phyloP scores from a whole-genome alignment of 1,284 basidiomycete genomes.

The Earliella scabrosa region DNA sequence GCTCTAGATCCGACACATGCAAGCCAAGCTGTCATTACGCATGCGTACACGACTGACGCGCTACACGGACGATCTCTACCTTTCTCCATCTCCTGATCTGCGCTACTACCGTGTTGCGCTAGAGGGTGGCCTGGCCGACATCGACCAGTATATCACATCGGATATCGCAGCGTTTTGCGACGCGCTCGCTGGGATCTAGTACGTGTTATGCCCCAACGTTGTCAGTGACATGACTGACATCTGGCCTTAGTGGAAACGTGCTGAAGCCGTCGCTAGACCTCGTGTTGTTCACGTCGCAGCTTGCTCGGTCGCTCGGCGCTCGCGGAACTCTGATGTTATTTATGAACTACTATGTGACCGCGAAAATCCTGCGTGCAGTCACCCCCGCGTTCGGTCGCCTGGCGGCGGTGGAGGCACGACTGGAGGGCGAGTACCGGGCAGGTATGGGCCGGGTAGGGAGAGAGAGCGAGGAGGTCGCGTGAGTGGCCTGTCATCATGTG shows the following conservation, averaged over 20 bases:
- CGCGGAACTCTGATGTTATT: constrained; percentile 82
- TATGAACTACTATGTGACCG: constrained; percentile 87
- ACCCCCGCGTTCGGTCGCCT: constrained; percentile 95
- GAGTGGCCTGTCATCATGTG: constrained; percentile 36
- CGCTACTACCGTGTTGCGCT: constrained; percentile 70
- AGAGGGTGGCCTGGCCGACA: constrained; percentile 67
- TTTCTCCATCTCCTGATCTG: constrained; percentile 71
- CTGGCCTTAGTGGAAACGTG: constrained; percentile 50
- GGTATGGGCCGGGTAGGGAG: constrained; percentile 89
- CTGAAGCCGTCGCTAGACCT: constrained; percentile 93
- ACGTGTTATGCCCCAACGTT: constrained; percentile 40
- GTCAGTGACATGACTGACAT: not conserved
- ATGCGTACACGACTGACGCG: constrained; percentile 89
- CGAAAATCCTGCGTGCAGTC: constrained; percentile 80
- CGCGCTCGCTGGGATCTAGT: constrained; percentile 89
- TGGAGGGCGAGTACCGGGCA: constrained; percentile 90
- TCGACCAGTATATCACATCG: constrained; percentile 92
- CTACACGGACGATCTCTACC: constrained; percentile 93
- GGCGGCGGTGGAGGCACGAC: constrained; percentile 85
- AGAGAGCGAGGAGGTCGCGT: constrained; percentile 95
- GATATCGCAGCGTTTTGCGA: constrained; percentile 94
- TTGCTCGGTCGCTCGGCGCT: constrained; percentile 84
- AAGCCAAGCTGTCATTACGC: constrained; percentile 86
- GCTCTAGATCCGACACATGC: constrained; percentile 84
- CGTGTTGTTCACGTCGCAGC: constrained; percentile 91